These are phyloP conservation scores for Camelina neglecta DNA, from an alignment of 345 rosid genomes.

Conservation along the genomic window DNA sequence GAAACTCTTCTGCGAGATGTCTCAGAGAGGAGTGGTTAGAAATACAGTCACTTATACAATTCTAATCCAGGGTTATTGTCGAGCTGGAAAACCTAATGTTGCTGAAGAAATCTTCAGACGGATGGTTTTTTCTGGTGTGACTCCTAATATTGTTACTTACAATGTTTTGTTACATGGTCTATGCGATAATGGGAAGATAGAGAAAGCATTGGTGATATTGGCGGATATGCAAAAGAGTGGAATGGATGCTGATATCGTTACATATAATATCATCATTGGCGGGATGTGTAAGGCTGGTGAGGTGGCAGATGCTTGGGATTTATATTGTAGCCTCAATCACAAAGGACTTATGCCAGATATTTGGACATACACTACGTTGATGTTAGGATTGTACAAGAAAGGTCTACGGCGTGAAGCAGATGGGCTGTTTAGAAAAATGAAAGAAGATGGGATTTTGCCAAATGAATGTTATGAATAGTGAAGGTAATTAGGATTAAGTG, in stretches of 20 bases:
- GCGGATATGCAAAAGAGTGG: conserved; percentile 39
- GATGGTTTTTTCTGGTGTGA: conserved; percentile 44
- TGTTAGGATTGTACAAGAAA: conserved; percentile 44
- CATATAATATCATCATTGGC: conserved; percentile 44
- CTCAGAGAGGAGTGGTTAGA: conserved; percentile 34
- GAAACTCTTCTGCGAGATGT: conserved; percentile 46
- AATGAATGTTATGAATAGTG: conserved; percentile 27
- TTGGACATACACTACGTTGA: conserved; percentile 41
- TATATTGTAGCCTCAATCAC: conserved; percentile 28
- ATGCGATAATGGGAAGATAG: conserved; percentile 43
- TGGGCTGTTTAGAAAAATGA: conserved; percentile 44
- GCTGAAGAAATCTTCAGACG: conserved; percentile 39
- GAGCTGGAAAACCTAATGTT: conserved; percentile 34
- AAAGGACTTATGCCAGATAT: conserved; percentile 41
- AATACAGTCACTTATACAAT: conserved; percentile 41
- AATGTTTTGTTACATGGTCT: conserved; percentile 44
- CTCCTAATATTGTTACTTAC: conserved; percentile 44
- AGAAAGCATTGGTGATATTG: conserved; percentile 44
- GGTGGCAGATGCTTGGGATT: conserved; percentile 44
- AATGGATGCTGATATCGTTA: conserved; percentile 35
- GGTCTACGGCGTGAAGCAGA: conserved; percentile 44
- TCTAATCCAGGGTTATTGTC: conserved; percentile 47
- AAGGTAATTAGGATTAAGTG: conserved; percentile 6
- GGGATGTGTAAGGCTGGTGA: conserved; percentile 47
- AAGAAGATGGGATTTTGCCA: conserved; percentile 38